These are phyloP conservation scores for Urochloa ruziziensis DNA, from an alignment of 176 grass and related monocot genomes.

Conservation along the genomic window DNA sequence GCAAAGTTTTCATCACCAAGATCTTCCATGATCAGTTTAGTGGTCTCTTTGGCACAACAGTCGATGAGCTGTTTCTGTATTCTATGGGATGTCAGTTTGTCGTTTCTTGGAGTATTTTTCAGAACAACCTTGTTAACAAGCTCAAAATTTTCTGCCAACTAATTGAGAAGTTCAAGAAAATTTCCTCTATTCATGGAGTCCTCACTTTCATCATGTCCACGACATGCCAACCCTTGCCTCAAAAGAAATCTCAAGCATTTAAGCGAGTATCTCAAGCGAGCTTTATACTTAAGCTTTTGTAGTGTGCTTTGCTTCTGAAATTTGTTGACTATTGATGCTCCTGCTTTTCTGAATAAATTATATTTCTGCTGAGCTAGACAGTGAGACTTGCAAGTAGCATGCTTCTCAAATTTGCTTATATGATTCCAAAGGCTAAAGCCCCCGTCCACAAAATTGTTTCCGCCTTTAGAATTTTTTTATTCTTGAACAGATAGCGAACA, in stretches of 20 bases:
- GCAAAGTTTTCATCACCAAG: too few species aligned
- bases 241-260: slow-evolving; percentile 9
- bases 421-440: too few species aligned
- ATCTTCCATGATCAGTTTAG: too few species aligned
- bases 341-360: background rate
- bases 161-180: background rate
- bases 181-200: background rate
- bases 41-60: too few species aligned
- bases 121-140: background rate
- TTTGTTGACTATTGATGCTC: background rate
- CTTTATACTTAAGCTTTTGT: background rate
- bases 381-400: background rate
- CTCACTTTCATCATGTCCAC: background rate
- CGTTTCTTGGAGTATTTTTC: background rate
- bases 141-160: background rate
- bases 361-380: background rate
- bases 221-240: background rate
- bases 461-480: too few species aligned
- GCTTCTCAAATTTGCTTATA: background rate
- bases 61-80: too few species aligned
- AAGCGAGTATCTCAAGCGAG: background rate
- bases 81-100: too few species aligned
- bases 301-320: background rate
- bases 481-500: background rate
- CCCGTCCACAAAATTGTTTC: too few species aligned